Percentiles rank a stretch among this genome's conserved stretches.
Conservation (phyloP, 768 basidiomycete species). For the Leccinum incarnatum region DNA sequence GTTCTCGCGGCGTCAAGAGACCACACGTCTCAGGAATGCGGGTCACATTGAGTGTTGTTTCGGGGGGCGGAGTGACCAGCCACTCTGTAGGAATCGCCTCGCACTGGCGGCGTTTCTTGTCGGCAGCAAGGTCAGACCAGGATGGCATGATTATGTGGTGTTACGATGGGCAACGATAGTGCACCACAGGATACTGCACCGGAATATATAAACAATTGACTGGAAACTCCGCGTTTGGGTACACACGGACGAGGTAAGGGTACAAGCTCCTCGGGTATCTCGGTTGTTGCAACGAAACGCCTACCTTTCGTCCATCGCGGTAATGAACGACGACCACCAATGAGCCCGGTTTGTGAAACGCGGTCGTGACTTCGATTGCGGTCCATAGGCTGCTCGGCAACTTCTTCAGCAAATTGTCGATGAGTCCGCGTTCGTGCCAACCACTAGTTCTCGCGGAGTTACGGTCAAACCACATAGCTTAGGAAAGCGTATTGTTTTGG, state of each 20-base stretch:
- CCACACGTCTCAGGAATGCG: constrained; percentile 54
- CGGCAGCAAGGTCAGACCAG: constrained; percentile 54
- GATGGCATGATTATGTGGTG: constrained; percentile 10
- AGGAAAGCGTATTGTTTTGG: constrained; percentile 47
- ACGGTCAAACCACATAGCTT: constrained; percentile 58
- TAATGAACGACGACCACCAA: constrained; percentile 22
- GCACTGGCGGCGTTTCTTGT: constrained; percentile 53
- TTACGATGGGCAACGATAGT: background rate
- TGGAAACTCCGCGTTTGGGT: background rate
- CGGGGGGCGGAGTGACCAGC: constrained; percentile 49
- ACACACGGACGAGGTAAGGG: constrained; percentile 6
- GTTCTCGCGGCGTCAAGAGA: constrained; percentile 52
- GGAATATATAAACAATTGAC: constrained; percentile 7
- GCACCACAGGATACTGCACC: background rate
- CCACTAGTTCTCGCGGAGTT: constrained; percentile 52
- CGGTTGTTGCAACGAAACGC: constrained; percentile 75
- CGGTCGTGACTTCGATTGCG: constrained; percentile 64
- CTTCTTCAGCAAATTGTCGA: constrained; percentile 47
- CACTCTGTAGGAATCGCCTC: constrained; percentile 64
- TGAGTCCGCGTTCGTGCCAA: constrained; percentile 45
- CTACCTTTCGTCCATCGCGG: constrained; percentile 32
- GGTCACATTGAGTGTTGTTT: constrained; percentile 48
- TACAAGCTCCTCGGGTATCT: background rate
- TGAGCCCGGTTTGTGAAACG: constrained; percentile 72
- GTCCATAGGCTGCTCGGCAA: constrained; percentile 57